Evolutionary conservation across 768 basidiomycete genomes (phyloP), one percentile per base, ranked within the genome.

Genomic region (Amanita pallidorosea): DNA sequence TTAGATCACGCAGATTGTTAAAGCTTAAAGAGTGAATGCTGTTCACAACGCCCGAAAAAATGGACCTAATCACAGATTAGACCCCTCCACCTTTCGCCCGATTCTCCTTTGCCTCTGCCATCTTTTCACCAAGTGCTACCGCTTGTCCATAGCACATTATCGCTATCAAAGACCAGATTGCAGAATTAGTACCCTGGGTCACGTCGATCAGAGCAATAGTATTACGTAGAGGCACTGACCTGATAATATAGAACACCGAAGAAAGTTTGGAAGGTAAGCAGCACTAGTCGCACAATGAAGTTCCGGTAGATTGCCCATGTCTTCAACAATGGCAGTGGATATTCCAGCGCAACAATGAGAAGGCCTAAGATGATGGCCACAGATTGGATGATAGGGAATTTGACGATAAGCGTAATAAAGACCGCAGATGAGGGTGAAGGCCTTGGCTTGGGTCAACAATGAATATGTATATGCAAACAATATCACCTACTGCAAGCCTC

Each of bases 181-280:
- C 81, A 23, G 80, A 84, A 60, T 91, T 91, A 31, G 87, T 86
- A 38, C 90, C 91, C 88, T 93, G 53, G n/a, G 35, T 15, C 42
- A 40, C 31, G 40, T 49, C 2, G 45, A 12, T 55, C 25, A 45
- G 38, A 49, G 54, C 44, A 54, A 1, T 34, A 22, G 18, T 29
- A 38, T 29, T 17, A 47, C 35, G 20, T 27, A 22, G 7, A 13
- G 13, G 1, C n/a, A 58, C 74, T 49, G 45, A 84, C 88, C 70
- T 91, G 89, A 68, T 92, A 91, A 61, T 76, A 87, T 35, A 92
- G 65, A 37, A 84, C 70, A 22, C 76, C 69, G 15, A 86, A 57
- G 61, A 81, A 77, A 1, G 76, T 70, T 58, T 87, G 83, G 55
- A 84, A 67, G 42, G 83, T 55, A 53, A 91, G 71, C 41, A 86